These are phyloP conservation scores for Fraxinus quadrangulata DNA, from an alignment of 257 asterid genomes.

Conservation along the genomic window DNA sequence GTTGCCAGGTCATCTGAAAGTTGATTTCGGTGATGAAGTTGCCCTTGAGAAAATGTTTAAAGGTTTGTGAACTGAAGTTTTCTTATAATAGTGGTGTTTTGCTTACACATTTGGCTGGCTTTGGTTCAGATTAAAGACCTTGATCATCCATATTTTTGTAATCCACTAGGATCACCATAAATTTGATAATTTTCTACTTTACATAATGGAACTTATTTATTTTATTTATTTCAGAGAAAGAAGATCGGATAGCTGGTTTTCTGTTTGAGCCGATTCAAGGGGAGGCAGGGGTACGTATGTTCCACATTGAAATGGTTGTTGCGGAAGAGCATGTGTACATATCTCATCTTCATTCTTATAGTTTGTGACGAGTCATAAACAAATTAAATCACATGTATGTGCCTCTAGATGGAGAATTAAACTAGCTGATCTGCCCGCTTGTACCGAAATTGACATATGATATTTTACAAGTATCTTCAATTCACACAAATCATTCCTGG, in stretches of 20 bases:
- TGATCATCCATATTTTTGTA: not conserved
- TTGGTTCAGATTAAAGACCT: not conserved
- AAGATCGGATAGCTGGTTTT: slow-evolving; percentile 88
- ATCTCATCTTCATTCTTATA: slow-evolving; percentile 12
- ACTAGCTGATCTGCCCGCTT: slow-evolving; percentile 5
- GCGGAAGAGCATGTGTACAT: not conserved
- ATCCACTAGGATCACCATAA: slow-evolving; percentile 2
- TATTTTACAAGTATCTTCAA: slow-evolving; percentile 2
- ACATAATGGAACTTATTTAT: slow-evolving; percentile 18
- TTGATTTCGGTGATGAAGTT: slow-evolving; percentile 73
- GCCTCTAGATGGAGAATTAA: not conserved
- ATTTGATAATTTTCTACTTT: not conserved
- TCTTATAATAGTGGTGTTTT: not conserved
- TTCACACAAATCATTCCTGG: not conserved
- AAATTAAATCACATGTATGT: not conserved
- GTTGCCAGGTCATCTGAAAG: slow-evolving; percentile 83
- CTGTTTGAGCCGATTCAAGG: slow-evolving; percentile 99
- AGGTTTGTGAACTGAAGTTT: slow-evolving; percentile 45
- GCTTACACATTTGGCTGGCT: slow-evolving; percentile 1
- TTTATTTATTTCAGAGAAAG: slow-evolving; percentile 66
- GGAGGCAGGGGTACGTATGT: slow-evolving; percentile 93
- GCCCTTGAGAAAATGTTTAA: slow-evolving; percentile 78
- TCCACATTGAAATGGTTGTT: slow-evolving; percentile 24
- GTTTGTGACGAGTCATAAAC: not conserved
- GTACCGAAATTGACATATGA: slow-evolving; percentile 8